A percentile compares a stretch with the other conserved stretches of the same genome.
Conservation (phyloP, 495 filamentous ascomycete species). For the Niebla homalea region DNA sequence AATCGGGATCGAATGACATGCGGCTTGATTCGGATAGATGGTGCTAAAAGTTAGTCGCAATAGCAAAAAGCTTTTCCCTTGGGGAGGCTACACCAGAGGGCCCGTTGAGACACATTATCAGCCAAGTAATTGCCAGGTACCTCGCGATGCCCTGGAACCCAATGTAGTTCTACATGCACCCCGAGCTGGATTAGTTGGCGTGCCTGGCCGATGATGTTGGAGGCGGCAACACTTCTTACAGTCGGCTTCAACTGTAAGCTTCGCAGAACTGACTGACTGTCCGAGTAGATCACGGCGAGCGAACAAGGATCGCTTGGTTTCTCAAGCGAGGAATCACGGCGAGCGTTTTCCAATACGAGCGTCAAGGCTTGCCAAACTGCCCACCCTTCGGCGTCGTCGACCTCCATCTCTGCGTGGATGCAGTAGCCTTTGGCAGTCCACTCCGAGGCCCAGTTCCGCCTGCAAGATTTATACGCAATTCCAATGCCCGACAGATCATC, state of each 20-base stretch:
- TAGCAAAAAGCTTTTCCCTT: too few species aligned
- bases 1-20: too few species aligned
- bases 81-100: background rate
- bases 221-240: background rate
- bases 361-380: conserved; percentile 8
- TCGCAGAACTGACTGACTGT: background rate
- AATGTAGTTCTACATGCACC: conserved; percentile 1
- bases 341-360: background rate
- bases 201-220: background rate
- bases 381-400: background rate
- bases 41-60: too few species aligned
- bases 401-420: background rate
- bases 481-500: background rate
- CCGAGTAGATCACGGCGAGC: conserved; percentile 2
- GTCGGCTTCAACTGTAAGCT: background rate
- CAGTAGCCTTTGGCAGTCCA: conserved; percentile 7
- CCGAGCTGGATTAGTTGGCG: background rate
- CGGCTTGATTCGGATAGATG: too few species aligned
- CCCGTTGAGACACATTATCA: conserved; percentile 6
- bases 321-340: background rate
- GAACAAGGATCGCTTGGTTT: conserved; percentile 1
- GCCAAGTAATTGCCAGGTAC: conserved; percentile 9
- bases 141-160: conserved; percentile 1
- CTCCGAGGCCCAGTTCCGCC: conserved; percentile 1
- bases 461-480: conserved; percentile 1